Conservation (phyloP, 495 filamentous ascomycete genomes). For the Penicillium samsonianum region DNA sequence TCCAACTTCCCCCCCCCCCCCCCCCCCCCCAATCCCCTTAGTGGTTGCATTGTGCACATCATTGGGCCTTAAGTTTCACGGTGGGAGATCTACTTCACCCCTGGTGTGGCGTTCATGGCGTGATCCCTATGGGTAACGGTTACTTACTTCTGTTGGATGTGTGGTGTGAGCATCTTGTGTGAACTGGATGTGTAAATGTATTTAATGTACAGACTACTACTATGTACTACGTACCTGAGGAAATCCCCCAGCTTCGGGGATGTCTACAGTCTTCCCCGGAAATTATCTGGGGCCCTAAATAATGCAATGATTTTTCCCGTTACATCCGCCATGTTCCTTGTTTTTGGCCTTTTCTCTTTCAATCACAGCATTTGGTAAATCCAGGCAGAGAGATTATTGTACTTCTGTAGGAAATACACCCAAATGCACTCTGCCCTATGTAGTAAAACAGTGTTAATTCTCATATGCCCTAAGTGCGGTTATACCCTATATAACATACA, state of each 20-base stretch:
- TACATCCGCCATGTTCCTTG: slow-evolving; percentile 1
- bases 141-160: slow-evolving; percentile 1
- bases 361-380: neutral
- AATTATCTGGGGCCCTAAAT: neutral
- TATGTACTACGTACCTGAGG: neutral
- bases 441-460: neutral
- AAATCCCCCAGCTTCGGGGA: slow-evolving; percentile 3
- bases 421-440: neutral
- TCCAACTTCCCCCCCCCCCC: slow-evolving; percentile 9
- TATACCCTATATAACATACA: neutral
- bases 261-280: slow-evolving; percentile 1
- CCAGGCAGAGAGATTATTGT: slow-evolving; percentile 7
- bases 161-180: neutral
- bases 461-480: neutral
- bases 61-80: slow-evolving; percentile 25
- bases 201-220: neutral
- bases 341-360: neutral
- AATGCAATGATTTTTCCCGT: slow-evolving; percentile 2
- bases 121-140: slow-evolving; percentile 17
- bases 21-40: slow-evolving; percentile 1
- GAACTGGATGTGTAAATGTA: neutral
- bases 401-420: neutral
- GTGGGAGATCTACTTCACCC: slow-evolving; percentile 20
- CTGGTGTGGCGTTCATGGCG: slow-evolving; percentile 26
- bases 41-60: slow-evolving; percentile 26